Base-by-base conservation (phyloP, 352 stramenopile genomes). In the Phytophthora fragariae region DNA sequence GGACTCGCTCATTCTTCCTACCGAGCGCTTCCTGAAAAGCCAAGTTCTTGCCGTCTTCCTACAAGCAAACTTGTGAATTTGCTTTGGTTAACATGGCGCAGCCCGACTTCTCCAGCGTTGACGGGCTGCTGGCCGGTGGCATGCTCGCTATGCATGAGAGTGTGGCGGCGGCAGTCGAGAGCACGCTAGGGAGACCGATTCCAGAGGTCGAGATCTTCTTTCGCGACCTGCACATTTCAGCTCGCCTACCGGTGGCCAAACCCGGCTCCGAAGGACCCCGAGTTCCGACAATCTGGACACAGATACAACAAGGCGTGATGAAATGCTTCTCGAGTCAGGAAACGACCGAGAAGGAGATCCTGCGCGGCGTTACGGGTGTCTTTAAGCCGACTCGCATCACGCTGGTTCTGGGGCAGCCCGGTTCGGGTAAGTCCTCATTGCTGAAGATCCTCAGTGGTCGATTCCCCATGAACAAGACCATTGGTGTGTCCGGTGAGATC, bases 161-260 rank as follows among this genome's bases (percentile, higher is more conserved):
- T 27, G 73, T 92, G 52, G 77, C 82, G 1, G 60, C 72, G 3
- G 82, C 80, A 5, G 57, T 88, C 12, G 80, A 90, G 54, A 72
- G 72, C 5, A 69, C 82, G 6, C 41, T 84, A 1, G 82, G 82
- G 10, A 31, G 70, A 24, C 81, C 82, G 6, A 81, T 90, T 9
- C 79, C 82, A 21, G 81, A 78, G 46, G 73, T 92, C 52, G 81
- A 89, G 46, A 80, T 90, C 14, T 77, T 78, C 52, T 92, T 92
- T 57, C 70, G 70, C 9, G 71, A 89, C 72, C 58, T 92, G 56
- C 68, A 81, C 19, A 75, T 91, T 69, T 73, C 72, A 15, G 84
- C 80, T 15, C 60, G 68, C 24, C 56, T 72, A 5, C 61, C 57
- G 11, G 27, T 72, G 9, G 61, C 67, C 11, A 73, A 46, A 63